Base-by-base conservation (phyloP, 345 rosid genomes). In the Camelina laxa region DNA sequence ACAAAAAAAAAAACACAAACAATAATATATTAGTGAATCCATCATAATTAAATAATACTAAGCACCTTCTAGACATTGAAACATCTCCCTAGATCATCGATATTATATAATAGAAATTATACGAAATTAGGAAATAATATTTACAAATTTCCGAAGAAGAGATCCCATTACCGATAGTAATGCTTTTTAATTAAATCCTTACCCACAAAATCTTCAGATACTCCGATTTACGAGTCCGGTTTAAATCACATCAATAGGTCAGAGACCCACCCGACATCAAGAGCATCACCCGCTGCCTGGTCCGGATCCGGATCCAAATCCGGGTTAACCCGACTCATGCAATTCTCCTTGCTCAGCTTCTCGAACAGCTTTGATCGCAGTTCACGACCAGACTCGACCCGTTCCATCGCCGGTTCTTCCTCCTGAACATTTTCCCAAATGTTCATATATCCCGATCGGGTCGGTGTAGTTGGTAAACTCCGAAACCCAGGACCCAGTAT, bases 311-410 rank as follows among this genome's bases (percentile, higher is more conserved):
- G n/a, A n/a, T n/a, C n/a, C n/a, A n/a, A n/a, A 1, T 42, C 71
- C 41, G 78, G 38, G 30, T 60, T 58, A 6, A 73, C 74, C 47
- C 74, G 55, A 1, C 65, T 83, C 77, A 88, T 10, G 2, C 82
- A 73, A 30, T 91, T 89, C 66, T 89, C 97, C 68, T 69, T 83
- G 73, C 90, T 84, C 66, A 93, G 81, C 74, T 80, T 89, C 84
- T 86, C 91, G 0, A 88, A 86, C 88, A 91, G 85, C 74, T 70
- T 87, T 0, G 78, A 88, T 47, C 98, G 77, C 67, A 93, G 51
- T 55, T 66, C 87, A 66, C 96, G 85, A 20, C 98, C 98, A 0
- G 98, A 93, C 75, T 93, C 98, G 0, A 93, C 97, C 82, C 93
- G 78, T 71, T 91, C 93, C 93, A 93, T 89, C 5, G 60, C 81